These are phyloP conservation scores for Drechslerella stenobrocha DNA, from an alignment of 2,329 filamentous ascomycete genomes.

Conservation along the genomic window DNA sequence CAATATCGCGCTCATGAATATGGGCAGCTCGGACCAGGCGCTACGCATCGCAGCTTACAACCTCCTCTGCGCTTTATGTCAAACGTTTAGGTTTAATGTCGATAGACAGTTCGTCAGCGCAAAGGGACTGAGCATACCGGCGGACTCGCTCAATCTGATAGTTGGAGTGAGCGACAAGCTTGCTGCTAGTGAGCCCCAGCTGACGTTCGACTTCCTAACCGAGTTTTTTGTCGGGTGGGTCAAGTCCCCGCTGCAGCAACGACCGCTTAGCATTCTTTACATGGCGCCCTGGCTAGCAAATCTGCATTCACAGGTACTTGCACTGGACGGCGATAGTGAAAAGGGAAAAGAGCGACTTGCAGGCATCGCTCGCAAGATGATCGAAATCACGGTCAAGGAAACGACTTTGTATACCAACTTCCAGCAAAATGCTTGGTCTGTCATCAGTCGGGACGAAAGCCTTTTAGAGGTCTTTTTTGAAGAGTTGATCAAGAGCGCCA, in stretches of 20 bases:
- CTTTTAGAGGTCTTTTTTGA: slow-evolving; percentile 70
- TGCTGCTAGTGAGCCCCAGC: slow-evolving; percentile 66
- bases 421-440: slow-evolving; percentile 69
- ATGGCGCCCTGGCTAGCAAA: slow-evolving; percentile 71
- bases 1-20: slow-evolving; percentile 69
- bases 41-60: slow-evolving; percentile 70
- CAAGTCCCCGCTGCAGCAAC: slow-evolving; percentile 69
- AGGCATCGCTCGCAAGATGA: slow-evolving; percentile 67
- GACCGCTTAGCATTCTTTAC: slow-evolving; percentile 68
- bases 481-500: slow-evolving; percentile 67
- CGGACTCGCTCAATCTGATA: slow-evolving; percentile 67
- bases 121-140: slow-evolving; percentile 64
- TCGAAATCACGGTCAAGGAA: slow-evolving; percentile 67
- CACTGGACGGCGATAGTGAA: slow-evolving; percentile 65
- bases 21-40: slow-evolving; percentile 65
- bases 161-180: slow-evolving; percentile 68
- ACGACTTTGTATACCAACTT: slow-evolving; percentile 64
- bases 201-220: slow-evolving; percentile 71
- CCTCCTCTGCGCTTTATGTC: slow-evolving; percentile 67
- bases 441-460: slow-evolving; percentile 67
- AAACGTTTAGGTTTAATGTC: slow-evolving; percentile 68
- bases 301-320: slow-evolving; percentile 64
- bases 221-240: slow-evolving; percentile 75
- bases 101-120: slow-evolving; percentile 66
- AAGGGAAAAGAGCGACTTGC: slow-evolving; percentile 69